A percentile compares a stretch with the other conserved stretches of the same genome.
phyloP scores from a whole-genome alignment of 2,329 filamentous ascomycete species.

The Tolypocladium nubicola region DNA sequence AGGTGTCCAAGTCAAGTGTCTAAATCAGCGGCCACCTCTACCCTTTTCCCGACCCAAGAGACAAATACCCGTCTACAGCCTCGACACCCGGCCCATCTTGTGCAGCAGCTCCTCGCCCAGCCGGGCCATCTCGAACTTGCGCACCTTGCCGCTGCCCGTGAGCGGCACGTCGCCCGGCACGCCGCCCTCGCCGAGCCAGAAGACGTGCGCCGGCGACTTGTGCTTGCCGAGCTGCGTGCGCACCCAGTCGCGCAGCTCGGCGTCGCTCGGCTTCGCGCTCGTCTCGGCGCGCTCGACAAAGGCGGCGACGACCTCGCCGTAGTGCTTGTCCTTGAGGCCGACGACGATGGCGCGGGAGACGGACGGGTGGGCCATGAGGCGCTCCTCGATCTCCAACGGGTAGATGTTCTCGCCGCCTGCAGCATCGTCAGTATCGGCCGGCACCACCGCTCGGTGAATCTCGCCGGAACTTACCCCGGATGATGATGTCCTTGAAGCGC shows the following conservation, averaged over 20 bases:
- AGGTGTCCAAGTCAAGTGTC: too few species aligned
- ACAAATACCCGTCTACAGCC: constrained; percentile 21
- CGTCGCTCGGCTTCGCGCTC: constrained; percentile 30
- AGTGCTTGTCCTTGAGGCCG: constrained; percentile 58
- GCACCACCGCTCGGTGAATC: too few species aligned
- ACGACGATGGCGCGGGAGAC: constrained; percentile 58
- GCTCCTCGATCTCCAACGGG: constrained; percentile 65
- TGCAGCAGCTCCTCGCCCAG: constrained; percentile 43
- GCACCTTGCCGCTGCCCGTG: constrained; percentile 63
- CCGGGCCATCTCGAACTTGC: constrained; percentile 54
- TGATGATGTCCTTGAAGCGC: constrained; percentile 71
- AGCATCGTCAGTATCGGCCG: too few species aligned
- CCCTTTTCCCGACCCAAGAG: not conserved
- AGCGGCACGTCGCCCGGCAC: constrained; percentile 47
- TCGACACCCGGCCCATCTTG: constrained; percentile 33
- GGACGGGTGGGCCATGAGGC: constrained; percentile 52
- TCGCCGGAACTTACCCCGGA: constrained; percentile 38
- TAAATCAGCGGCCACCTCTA: too few species aligned
- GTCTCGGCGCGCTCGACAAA: constrained; percentile 40
- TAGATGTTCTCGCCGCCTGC: constrained; percentile 64
- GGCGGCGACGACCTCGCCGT: constrained; percentile 62
- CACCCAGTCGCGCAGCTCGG: constrained; percentile 53
- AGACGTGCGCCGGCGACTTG: constrained; percentile 63
- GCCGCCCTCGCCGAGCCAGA: constrained; percentile 58
- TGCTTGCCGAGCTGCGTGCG: constrained; percentile 50